These are phyloP conservation scores for Allium fistulosum DNA, from an alignment of 106 monocot genomes.

Conservation along the genomic window DNA sequence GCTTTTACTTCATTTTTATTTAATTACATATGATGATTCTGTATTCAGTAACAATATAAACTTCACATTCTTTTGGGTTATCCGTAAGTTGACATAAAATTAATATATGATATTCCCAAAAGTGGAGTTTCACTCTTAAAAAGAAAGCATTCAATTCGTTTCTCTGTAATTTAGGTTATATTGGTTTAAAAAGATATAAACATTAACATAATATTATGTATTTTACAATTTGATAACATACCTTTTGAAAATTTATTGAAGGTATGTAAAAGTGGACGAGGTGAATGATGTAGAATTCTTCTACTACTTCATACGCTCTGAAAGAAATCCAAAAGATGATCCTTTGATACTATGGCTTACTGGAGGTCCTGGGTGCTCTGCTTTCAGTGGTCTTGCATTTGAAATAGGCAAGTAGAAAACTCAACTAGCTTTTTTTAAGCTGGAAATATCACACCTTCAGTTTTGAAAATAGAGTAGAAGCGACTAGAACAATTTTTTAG, in stretches of 20 bases:
- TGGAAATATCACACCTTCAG: too few species aligned
- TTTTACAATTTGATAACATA: neutral
- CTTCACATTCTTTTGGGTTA: too few species aligned
- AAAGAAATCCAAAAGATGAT: conserved; percentile 32
- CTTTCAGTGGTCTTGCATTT: conserved; percentile 22
- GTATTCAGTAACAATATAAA: too few species aligned
- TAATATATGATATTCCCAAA: too few species aligned
- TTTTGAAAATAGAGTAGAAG: too few species aligned
- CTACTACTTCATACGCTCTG: conserved; percentile 54
- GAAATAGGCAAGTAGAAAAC: conserved; percentile 17
- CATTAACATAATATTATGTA: neutral
- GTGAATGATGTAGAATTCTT: conserved; percentile 19
- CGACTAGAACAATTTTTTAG: too few species aligned
- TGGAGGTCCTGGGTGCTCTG: conserved; percentile 57
- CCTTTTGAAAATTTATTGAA: neutral
- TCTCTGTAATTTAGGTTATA: neutral
- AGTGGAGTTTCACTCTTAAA: too few species aligned
- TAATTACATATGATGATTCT: too few species aligned
- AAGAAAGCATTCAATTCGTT: neutral
- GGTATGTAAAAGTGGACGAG: conserved; percentile 47
- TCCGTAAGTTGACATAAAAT: too few species aligned
- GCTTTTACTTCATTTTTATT: too few species aligned
- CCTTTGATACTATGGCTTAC: conserved; percentile 58
- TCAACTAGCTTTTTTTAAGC: too few species aligned
- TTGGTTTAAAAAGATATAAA: neutral